Evolutionary conservation across 2,329 filamentous ascomycete genomes (phyloP), one percentile per base, ranked within the genome.

Genomic region (Ophiostoma quercus): DNA sequence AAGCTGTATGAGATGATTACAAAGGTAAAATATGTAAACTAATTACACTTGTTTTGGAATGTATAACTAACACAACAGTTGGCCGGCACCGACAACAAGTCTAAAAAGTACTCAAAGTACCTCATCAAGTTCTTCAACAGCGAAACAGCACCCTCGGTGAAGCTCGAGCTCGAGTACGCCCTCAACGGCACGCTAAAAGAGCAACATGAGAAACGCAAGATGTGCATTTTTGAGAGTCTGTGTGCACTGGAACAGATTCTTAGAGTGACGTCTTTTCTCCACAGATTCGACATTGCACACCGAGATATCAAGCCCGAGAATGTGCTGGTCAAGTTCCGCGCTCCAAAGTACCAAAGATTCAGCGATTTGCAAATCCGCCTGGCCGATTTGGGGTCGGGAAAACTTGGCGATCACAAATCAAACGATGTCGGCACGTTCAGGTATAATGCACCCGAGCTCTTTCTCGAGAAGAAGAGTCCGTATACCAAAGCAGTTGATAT

Each of bases 101-200:
- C 51, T 7, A 9, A 25, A 2, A 16, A 57, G 3, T 57, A 57
- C 22, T 57, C 51, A 5, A n/a, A 12, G n/a, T 57, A 25, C n/a
- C 16, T 57, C 7, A 57, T 57, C 51, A 57, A 25, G 51, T 25
- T 3, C 8, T 12, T 57, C 22, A 6, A 8, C n/a, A 57, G 22
- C n/a, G 3, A 57, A 9, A 57, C n/a, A 16, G 11, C 0, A 8
- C 11, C 51, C 12, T 3, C 3, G 22, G n/a, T 25, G 43, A 47
- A 47, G 43, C n/a, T 57, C 51, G n/a, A 57, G n/a, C 51, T 57
- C n/a, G 51, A 57, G 51, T 57, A 57, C 51, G 51, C 8, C n/a
- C 3, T 4, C 51, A 19, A 57, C n/a, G 51, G 51, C 7, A 22
- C 51, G 8, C 51, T 57, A 3, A 22, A 57, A 25, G n/a, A 22